Percentiles rank a stretch among this genome's conserved stretches.
Evolutionary conservation across 2,329 filamentous ascomycete genomes (phyloP).

Genomic region (Arthroderma uncinatum): DNA sequence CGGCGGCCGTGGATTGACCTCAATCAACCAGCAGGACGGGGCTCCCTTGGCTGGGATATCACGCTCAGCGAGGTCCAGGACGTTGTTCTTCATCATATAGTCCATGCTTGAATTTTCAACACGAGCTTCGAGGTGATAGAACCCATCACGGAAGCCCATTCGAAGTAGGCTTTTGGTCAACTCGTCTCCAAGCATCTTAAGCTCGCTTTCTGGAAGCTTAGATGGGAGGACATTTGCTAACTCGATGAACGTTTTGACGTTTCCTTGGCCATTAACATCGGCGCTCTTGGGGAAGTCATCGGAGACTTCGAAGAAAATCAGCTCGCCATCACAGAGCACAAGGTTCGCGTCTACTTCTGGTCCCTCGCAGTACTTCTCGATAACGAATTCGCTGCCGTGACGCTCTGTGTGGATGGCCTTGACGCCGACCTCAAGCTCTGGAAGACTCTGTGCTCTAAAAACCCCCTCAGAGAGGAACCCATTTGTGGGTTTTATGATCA

Average conservation of each 20-base stretch:
- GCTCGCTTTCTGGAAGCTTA: not conserved
- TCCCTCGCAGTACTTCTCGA: slow-evolving; percentile 33
- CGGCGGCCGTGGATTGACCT: slow-evolving; percentile 22
- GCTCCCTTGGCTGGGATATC: not conserved
- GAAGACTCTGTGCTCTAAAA: not conserved
- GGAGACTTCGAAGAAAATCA: slow-evolving; percentile 32
- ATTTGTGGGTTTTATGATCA: slow-evolving; percentile 30
- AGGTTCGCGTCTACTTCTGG: slow-evolving; percentile 37
- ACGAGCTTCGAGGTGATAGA: slow-evolving; percentile 8
- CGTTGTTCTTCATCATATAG: not conserved
- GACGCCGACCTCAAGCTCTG: not conserved
- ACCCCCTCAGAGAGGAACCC: slow-evolving; percentile 28
- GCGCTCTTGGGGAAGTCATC: slow-evolving; percentile 29
- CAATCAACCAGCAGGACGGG: slow-evolving; percentile 17
- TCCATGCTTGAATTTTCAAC: not conserved
- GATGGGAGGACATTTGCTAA: not conserved
- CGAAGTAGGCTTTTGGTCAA: not conserved
- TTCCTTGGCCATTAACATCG: slow-evolving; percentile 4
- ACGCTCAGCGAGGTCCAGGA: not conserved
- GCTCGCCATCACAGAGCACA: slow-evolving; percentile 29
- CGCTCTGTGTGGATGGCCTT: not conserved
- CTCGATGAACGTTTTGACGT: not conserved
- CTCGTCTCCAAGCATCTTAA: not conserved
- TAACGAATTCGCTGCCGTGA: slow-evolving; percentile 20
- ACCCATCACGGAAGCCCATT: slow-evolving; percentile 1